Evolutionary conservation across 2,329 filamentous ascomycete genomes (phyloP).

Genomic region (Beauveria scarabaeidicola): DNA sequence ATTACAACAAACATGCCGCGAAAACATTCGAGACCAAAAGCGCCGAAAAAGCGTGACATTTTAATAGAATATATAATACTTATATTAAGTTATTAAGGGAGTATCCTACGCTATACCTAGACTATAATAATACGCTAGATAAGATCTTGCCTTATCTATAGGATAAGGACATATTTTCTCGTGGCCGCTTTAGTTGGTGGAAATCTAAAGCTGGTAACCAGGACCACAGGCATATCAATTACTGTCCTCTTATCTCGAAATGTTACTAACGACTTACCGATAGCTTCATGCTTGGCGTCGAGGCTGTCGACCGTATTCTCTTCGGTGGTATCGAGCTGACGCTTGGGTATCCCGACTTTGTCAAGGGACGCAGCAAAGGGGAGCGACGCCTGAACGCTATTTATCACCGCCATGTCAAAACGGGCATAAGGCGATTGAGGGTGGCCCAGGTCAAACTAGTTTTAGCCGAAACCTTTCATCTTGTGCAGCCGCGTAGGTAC

Average conservation of each 20-base stretch:
- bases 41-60: too few species aligned
- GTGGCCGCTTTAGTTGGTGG: constrained; percentile 89
- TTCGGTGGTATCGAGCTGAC: constrained; percentile 85
- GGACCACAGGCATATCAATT: constrained; percentile 35
- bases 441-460: too few species aligned
- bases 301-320: constrained; percentile 83
- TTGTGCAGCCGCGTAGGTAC: too few species aligned
- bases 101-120: constrained; percentile 80
- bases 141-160: constrained; percentile 78
- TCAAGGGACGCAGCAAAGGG: constrained; percentile 65
- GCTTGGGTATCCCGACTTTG: constrained; percentile 93
- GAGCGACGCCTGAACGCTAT: neutral
- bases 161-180: constrained; percentile 76
- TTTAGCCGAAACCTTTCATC: too few species aligned
- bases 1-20: too few species aligned
- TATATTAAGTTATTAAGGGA: too few species aligned
- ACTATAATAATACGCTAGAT: constrained; percentile 81
- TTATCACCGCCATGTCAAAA: too few species aligned
- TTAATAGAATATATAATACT: too few species aligned
- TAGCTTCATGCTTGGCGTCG: constrained; percentile 69
- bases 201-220: constrained; percentile 60
- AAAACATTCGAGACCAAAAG: too few species aligned
- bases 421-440: too few species aligned
- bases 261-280: too few species aligned
- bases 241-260: too few species aligned